These are phyloP conservation scores for Talaromyces atroroseus DNA, from an alignment of 2,329 filamentous ascomycete species.

Conservation along the genomic window DNA sequence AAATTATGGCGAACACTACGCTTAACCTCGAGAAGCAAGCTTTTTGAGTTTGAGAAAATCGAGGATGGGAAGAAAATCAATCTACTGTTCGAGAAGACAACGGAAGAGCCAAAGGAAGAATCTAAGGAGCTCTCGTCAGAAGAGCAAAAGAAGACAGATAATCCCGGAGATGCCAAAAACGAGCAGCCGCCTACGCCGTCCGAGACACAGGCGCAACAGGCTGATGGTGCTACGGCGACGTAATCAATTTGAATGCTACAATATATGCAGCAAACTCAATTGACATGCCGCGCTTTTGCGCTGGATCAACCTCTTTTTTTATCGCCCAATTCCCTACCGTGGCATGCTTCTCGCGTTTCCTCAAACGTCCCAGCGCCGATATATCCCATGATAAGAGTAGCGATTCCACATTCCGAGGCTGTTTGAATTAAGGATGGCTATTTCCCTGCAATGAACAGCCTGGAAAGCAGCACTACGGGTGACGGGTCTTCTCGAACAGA, in stretches of 20 bases:
- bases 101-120: constrained; percentile 20
- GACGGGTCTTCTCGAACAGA: background rate
- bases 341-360: background rate
- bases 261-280: background rate
- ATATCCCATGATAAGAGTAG: background rate
- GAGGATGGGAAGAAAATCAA: constrained; percentile 70
- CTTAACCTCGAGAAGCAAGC: constrained; percentile 66
- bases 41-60: constrained; percentile 78
- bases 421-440: background rate
- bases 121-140: constrained; percentile 21
- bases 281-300: background rate
- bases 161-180: background rate
- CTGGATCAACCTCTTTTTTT: background rate
- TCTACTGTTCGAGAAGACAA: constrained; percentile 39
- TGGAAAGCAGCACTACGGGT: background rate
- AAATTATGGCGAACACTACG: constrained; percentile 87
- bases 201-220: constrained; percentile 1
- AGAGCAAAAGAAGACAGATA: constrained; percentile 17
- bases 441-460: background rate
- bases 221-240: background rate
- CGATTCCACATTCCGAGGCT: background rate
- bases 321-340: background rate
- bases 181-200: background rate
- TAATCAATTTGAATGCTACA: background rate
- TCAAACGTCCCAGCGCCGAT: background rate